These are phyloP conservation scores for Bathelium albidoporum DNA, from an alignment of 495 filamentous ascomycete genomes.

Conservation along the genomic window DNA sequence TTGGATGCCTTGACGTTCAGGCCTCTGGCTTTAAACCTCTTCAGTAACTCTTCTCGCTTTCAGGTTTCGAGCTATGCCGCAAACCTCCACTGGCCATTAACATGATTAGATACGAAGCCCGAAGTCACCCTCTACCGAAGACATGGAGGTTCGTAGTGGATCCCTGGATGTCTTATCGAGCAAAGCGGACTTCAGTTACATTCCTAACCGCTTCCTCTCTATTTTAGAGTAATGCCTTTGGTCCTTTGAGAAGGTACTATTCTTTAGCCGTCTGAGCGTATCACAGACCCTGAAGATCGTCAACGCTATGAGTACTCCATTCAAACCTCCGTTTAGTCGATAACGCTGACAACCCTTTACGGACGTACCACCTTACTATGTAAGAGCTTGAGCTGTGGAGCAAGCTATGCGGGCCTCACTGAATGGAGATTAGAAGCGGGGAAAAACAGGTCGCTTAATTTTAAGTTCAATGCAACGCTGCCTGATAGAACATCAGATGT, in stretches of 20 bases:
- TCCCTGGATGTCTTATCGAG: background rate
- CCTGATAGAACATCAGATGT: too few species aligned
- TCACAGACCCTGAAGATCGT: background rate
- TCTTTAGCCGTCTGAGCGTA: background rate
- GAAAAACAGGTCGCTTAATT: background rate
- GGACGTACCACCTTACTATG: background rate
- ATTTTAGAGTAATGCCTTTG: background rate
- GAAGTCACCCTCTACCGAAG: background rate
- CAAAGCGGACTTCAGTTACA: background rate
- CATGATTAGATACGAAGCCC: background rate
- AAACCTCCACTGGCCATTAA: background rate
- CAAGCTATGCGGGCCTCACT: background rate
- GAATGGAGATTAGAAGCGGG: background rate
- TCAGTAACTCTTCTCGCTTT: background rate
- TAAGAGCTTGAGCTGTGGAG: background rate
- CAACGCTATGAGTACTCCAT: background rate
- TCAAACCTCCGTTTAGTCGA: background rate
- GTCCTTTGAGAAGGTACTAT: background rate
- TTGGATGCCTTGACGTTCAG: background rate
- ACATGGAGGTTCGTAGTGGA: background rate
- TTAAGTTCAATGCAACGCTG: background rate
- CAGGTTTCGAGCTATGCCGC: background rate
- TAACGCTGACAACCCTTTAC: background rate
- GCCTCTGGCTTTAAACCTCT: background rate
- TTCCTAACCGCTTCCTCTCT: background rate